Base-by-base conservation (phyloP, 495 filamentous ascomycete genomes). In the Usnea hakonensis region DNA sequence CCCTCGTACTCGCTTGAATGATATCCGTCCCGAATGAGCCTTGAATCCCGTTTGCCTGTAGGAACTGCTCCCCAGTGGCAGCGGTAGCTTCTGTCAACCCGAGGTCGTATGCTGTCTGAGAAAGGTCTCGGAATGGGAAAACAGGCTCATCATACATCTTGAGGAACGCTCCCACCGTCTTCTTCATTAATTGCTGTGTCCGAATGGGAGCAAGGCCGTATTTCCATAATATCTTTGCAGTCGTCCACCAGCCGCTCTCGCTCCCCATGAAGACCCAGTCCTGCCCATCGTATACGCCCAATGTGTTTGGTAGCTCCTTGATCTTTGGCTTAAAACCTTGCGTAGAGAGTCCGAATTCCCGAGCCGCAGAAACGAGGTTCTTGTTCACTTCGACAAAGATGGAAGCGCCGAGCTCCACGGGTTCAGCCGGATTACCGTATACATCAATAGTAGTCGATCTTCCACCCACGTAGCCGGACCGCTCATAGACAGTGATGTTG, bases 351-450 rank as follows among this genome's bases (percentile, higher is more conserved):
- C 82, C 84, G 67, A 96, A 89, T 46, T 85, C 79, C 30, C 82
- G 77, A n/a, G 86, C 81, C 0, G 92, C 88, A 53, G 86, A 82
- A 63, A 86, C 82, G 16, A 97, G 83, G 68, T 92, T 95, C 19
- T 84, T 74, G 70, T 99, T 99, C 48, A 90, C 83, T 48, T 88
- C 71, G 33, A 97, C 90, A 69, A 99, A 99, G 66, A 97, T 95
- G 36, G 86, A 91, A 40, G 89, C 95, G 11, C 94, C 94, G 1
- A 97, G 81, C 66, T 99, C 94, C 53, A 96, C 82, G 8, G 89
- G 90, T 52, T 84, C 73, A 0, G 77, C 68, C 6, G 87, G 78
- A 67, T 94, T 79, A 64, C 84, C 83, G 64, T 88, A 90, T 0
- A 85, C 88, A 70, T 95, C 80, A 38, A 97, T 87, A 23, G 94